Base-by-base conservation (phyloP, 805 yeast species). In the Nadsonia fulvescens region DNA sequence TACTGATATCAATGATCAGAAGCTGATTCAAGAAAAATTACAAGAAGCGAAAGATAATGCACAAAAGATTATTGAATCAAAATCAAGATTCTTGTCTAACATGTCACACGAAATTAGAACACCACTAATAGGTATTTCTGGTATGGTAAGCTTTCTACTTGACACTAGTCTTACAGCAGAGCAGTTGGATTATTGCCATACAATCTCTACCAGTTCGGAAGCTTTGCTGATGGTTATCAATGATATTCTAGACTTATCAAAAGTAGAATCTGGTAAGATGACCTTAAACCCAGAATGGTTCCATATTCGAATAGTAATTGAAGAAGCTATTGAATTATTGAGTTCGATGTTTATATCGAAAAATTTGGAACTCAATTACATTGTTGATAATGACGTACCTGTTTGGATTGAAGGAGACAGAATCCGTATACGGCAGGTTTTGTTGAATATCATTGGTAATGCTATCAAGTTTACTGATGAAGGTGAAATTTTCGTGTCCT, bases 51-150 rank as follows among this genome's bases (percentile, higher is more conserved):
- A 47, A 28, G 46, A 44, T 22, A 43, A 46, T 5, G 52, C 52
- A n/a, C 52, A 47, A 30, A 28, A 43, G 14, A 40, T 47, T 3
- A 44, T 47, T 32, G 47, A 46, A 25, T 37, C 45, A 14, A 61
- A 61, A 40, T 34, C 56, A 18, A 37, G 53, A 16, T 47, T 48
- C 20, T 28, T 47, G 22, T 44, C 52, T 6, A 47, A 47, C 30
- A 47, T 47, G 53, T 42, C 49, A 13, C 53, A 47, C 24, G 53
- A 47, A 29, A 48, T 47, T 26, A 38, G 53, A 7, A 47, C 53
- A 4, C 53, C 53, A 9, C 32, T 47, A 25, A 48, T 46, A 31
- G 53, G 53, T 4, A 47, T 47, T 14, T 46, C 51, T 3, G 53
- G 53, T 8, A 47, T 47, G 50, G 51, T 48, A 6, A 40, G 42